Evolutionary conservation across 139 green algal genomes (phyloP), one percentile per base, ranked within the genome.

Genomic region (Picochlorum sp.): DNA sequence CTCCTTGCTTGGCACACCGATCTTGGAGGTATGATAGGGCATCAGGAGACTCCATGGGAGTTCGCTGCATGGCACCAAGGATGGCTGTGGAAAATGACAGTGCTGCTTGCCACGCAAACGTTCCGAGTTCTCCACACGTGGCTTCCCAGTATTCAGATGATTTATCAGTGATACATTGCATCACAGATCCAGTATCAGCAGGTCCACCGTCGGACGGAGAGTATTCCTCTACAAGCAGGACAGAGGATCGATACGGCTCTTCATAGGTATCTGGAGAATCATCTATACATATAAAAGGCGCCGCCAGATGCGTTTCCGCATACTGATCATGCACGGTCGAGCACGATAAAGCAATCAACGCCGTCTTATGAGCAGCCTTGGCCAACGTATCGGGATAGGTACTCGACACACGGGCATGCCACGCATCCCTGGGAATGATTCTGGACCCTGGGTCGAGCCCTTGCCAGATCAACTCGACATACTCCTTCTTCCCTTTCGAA

Each of bases 221-320:
- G 20, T 78, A 78, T 60, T 78, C 71, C 13, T 70, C 66, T 28
- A 78, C 60, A 30, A 66, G 74, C 41, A 78, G 57, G n/a, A 78
- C 21, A 49, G 31, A 72, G 34, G 59, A 45, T 8, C 49, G 34
- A 41, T 78, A 78, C 31, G 72, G 60, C 2, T 58, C 50, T 62
- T 58, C 62, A 47, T 77, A 77, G 9, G 70, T 65, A 37, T 72
- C 64, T 31, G 60, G 59, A 15, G 45, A 71, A 57, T 78, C 71
- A 56, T 78, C 71, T 24, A 78, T 41, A 28, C 57, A 73, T 34
- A 78, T 65, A 7, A 74, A 37, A 13, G 71, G 71, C 38, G 52
- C 54, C 24, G 71, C 71, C 37, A 78, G 60, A 57, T 78, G 71
- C 16, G 66, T 78, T 56, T 59, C 26, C 24, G 68, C 56, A 14